A percentile compares a stretch with the other conserved stretches of the same genome.
Conservation (phyloP, 1,284 basidiomycete genomes). For the Tilletiopsis washingtonensis region DNA sequence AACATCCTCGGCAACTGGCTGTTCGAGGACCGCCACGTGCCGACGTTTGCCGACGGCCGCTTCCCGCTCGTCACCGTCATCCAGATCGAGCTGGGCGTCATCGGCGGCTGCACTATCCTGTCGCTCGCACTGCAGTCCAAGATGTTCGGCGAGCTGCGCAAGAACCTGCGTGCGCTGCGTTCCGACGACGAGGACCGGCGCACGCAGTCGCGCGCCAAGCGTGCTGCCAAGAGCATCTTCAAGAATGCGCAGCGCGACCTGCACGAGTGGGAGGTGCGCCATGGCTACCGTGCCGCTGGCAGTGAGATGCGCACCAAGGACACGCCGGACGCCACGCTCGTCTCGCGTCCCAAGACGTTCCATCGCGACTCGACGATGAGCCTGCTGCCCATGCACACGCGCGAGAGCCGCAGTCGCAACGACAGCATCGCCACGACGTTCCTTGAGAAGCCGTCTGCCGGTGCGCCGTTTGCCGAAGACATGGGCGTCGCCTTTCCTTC, state of each 20-base stretch:
- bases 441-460: conserved; percentile 6
- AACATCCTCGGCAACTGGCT: conserved; percentile 75
- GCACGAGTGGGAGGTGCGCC: conserved; percentile 76
- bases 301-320: conserved; percentile 11
- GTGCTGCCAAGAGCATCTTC: conserved; percentile 65
- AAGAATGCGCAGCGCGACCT: conserved; percentile 62
- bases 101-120: conserved; percentile 59
- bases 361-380: neutral
- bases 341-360: conserved; percentile 2
- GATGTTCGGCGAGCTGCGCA: conserved; percentile 57
- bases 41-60: conserved; percentile 38
- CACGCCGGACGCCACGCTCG: neutral
- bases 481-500: neutral
- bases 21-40: conserved; percentile 51
- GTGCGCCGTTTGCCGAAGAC: conserved; percentile 7
- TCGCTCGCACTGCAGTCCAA: conserved; percentile 83
- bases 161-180: conserved; percentile 67
- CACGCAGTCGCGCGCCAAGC: conserved; percentile 64
- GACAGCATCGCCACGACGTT: conserved; percentile 9
- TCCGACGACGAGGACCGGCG: conserved; percentile 68
- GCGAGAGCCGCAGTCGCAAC: conserved; percentile 14
- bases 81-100: conserved; percentile 84
- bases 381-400: conserved; percentile 13
- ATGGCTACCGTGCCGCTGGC: conserved; percentile 53
- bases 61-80: conserved; percentile 65